phyloP scores from a whole-genome alignment of 2,329 filamentous ascomycete species.

The Colletotrichum sp. region DNA sequence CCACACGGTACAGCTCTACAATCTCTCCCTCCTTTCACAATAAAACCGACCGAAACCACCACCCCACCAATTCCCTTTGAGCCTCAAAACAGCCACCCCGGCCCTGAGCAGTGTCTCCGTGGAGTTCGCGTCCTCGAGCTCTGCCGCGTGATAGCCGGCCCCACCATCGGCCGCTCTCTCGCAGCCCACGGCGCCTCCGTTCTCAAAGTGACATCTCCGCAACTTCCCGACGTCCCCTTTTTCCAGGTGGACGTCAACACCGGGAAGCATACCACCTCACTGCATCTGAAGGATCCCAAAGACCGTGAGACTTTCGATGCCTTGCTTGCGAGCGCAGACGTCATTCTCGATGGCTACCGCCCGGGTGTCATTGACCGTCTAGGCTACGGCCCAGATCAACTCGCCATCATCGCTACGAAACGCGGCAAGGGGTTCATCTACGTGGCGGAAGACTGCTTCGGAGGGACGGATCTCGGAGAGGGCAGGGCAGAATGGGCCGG shows the following conservation, averaged over 20 bases:
- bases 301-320: slow-evolving; percentile 57
- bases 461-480: slow-evolving; percentile 49
- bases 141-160: slow-evolving; percentile 71
- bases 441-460: slow-evolving; percentile 69
- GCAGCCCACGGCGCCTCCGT: slow-evolving; percentile 74
- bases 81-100: not conserved
- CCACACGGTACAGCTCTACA: slow-evolving; percentile 46
- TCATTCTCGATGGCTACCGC: slow-evolving; percentile 68
- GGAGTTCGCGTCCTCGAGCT: slow-evolving; percentile 72
- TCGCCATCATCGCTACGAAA: slow-evolving; percentile 50
- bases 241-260: slow-evolving; percentile 70
- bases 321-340: slow-evolving; percentile 61
- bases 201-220: slow-evolving; percentile 66
- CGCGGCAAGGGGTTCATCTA: slow-evolving; percentile 64
- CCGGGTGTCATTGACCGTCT: slow-evolving; percentile 62
- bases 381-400: slow-evolving; percentile 58
- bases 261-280: slow-evolving; percentile 64
- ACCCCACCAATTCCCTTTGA: slow-evolving; percentile 47
- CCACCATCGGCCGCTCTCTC: slow-evolving; percentile 67
- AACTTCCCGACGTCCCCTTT: slow-evolving; percentile 66
- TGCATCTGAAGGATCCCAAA: slow-evolving; percentile 56
- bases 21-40: slow-evolving; percentile 40
- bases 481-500: slow-evolving; percentile 53
- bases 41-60: slow-evolving; percentile 47
- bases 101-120: slow-evolving; percentile 43